Evolutionary conservation across 306 rosid species (phyloP).

Genomic region (Casuarina equisetifolia): DNA sequence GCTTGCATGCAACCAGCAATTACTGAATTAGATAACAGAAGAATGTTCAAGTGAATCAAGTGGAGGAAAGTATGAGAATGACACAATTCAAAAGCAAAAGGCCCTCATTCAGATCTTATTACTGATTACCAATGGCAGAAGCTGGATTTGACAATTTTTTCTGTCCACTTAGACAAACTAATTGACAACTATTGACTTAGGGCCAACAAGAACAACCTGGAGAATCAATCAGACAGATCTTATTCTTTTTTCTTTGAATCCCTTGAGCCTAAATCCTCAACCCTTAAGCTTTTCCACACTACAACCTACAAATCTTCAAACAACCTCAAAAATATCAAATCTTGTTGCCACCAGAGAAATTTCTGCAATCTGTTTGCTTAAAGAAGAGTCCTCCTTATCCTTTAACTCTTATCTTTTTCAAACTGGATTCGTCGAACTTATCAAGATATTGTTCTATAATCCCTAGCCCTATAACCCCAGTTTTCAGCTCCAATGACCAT

Average conservation of each 20-base stretch:
- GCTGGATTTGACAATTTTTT: neutral
- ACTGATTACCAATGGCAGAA: neutral
- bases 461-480: neutral
- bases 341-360: neutral
- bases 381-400: neutral
- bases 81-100: neutral
- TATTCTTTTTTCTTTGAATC: neutral
- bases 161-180: neutral
- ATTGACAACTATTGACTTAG: neutral
- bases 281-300: neutral
- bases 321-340: neutral
- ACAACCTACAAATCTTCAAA: neutral
- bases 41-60: neutral
- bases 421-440: neutral
- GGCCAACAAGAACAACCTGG: neutral
- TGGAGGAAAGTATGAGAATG: neutral
- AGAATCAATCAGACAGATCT: slow-evolving; percentile 1
- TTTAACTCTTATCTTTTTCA: neutral
- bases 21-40: neutral
- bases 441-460: neutral
- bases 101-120: neutral
- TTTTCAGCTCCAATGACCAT: neutral
- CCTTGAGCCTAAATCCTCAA: neutral
- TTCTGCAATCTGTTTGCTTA: neutral
- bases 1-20: neutral